phyloP scores from a whole-genome alignment of 495 filamentous ascomycete species.

The Penicillium verhagenii region DNA sequence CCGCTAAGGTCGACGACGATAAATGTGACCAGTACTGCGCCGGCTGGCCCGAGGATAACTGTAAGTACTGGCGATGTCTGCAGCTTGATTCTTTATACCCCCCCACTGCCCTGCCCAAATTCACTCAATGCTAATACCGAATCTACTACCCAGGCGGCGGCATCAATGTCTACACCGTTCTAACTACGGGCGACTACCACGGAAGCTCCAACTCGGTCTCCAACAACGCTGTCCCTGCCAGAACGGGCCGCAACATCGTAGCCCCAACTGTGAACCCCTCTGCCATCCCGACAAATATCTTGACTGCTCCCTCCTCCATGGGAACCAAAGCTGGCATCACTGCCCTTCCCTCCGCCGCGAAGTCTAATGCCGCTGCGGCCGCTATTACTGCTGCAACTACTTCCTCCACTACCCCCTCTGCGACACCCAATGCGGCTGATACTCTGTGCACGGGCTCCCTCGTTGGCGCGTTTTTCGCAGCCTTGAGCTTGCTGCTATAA shows the following conservation, averaged over 20 bases:
- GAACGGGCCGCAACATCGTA: constrained; percentile 28
- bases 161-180: constrained; percentile 27
- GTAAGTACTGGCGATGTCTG: too few species aligned
- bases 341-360: neutral
- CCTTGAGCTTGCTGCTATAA: constrained; percentile 25
- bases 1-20: constrained; percentile 29
- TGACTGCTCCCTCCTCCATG: constrained; percentile 14
- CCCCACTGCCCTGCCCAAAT: too few species aligned
- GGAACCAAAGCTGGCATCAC: constrained; percentile 10
- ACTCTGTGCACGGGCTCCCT: constrained; percentile 15
- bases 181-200: constrained; percentile 3
- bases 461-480: constrained; percentile 16
- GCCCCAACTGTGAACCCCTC: constrained; percentile 16
- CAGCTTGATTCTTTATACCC: too few species aligned
- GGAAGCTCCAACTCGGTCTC: constrained; percentile 15
- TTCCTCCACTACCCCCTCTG: constrained; percentile 7
- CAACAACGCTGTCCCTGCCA: constrained; percentile 6
- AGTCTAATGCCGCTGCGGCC: neutral
- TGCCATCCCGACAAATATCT: constrained; percentile 14
- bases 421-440: constrained; percentile 20
- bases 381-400: constrained; percentile 5
- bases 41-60: constrained; percentile 30
- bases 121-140: neutral
- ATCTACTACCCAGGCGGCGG: constrained; percentile 33
- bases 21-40: constrained; percentile 33